Conservation (phyloP, 2,329 filamentous ascomycete genomes). For the Penicillium sp. region DNA sequence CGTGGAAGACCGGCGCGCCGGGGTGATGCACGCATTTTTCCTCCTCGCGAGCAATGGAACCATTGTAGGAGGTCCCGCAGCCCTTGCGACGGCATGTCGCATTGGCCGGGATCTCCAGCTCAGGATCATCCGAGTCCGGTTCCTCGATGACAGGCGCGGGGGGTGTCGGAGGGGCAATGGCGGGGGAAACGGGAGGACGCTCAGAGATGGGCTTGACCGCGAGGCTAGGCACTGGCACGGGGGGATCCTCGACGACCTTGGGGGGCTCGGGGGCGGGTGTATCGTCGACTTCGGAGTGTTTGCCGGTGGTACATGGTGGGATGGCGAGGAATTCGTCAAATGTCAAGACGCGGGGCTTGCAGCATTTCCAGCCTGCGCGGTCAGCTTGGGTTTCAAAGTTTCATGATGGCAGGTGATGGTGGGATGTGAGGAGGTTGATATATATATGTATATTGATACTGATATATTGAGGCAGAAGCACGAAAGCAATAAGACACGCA, state of each 20-base stretch:
- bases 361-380: conserved; percentile 90
- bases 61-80: conserved; percentile 69
- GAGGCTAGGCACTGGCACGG: conserved; percentile 27
- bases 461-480: no score
- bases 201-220: conserved; percentile 21
- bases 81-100: conserved; percentile 76
- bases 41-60: conserved; percentile 62
- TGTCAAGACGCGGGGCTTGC: conserved; percentile 92
- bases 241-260: conserved; percentile 36
- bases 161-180: conserved; percentile 35
- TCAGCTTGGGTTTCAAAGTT: no score
- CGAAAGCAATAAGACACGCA: not conserved
- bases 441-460: no score
- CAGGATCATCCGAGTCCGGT: conserved; percentile 85
- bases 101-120: conserved; percentile 71
- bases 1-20: conserved; percentile 90
- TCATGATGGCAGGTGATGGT: no score
- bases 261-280: conserved; percentile 55
- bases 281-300: conserved; percentile 86
- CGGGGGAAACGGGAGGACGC: conserved; percentile 31
- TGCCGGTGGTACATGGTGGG: conserved; percentile 87
- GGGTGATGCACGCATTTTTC: conserved; percentile 90
- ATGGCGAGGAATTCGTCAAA: conserved; percentile 98
- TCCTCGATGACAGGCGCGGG: conserved; percentile 57
- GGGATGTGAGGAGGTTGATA: no score